phyloP scores from a whole-genome alignment of 73 alveolate species.

The Paramecium caudatum region DNA sequence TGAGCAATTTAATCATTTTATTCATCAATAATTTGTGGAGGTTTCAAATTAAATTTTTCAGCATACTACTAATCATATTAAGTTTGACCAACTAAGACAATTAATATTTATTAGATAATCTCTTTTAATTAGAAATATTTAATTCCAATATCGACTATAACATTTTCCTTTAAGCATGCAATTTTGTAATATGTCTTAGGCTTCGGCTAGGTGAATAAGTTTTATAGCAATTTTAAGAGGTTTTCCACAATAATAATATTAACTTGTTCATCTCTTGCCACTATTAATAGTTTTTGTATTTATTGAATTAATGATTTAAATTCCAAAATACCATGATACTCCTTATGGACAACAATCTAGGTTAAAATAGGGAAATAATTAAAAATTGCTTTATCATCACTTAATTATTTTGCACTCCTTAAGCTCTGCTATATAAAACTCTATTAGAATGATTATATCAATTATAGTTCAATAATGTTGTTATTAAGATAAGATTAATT shows the following conservation, averaged over 20 bases:
- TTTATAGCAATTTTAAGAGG: background rate
- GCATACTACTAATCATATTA: slow-evolving; percentile 2
- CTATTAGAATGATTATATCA: background rate
- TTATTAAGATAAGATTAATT: too few relatives aligned
- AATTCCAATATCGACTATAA: background rate
- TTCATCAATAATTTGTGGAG: background rate
- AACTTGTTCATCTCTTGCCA: background rate
- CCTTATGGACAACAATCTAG: background rate
- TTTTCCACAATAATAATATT: background rate
- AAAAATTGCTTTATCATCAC: background rate
- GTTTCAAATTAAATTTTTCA: background rate
- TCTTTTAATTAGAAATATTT: background rate
- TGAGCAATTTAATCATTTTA: background rate
- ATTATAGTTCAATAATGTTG: background rate
- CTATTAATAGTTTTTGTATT: background rate
- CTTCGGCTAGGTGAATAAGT: background rate
- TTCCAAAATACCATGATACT: background rate
- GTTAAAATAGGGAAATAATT: background rate
- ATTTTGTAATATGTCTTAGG: slow-evolving; percentile 19
- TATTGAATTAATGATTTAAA: background rate
- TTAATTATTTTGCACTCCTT: background rate
- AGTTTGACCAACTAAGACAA: background rate
- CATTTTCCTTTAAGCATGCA: background rate
- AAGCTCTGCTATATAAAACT: background rate
- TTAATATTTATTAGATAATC: background rate